Base-by-base conservation (phyloP, 768 basidiomycete genomes). In the Gloeopeniophorella convolvens region DNA sequence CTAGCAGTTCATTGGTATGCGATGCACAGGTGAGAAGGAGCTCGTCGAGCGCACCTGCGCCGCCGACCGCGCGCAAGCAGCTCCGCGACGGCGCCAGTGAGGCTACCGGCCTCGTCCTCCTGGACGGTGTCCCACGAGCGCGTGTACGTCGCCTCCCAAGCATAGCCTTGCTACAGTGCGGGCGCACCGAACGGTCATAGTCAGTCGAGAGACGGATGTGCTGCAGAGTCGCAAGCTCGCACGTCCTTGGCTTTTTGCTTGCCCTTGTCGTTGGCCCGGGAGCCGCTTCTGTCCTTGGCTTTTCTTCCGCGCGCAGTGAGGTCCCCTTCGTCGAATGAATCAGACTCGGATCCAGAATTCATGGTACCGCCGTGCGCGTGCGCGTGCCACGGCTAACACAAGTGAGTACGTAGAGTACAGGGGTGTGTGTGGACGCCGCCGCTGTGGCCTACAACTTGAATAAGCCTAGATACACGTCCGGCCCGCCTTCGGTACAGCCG, bases 51-150 rank as follows among this genome's bases (percentile, higher is more conserved):
- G 56, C 55, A 87, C 93, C 95, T 77, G 62, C 88, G 76, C 48
- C 95, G 78, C 53, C 94, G 73, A 4, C 88, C 83, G 57, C 91
- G 73, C 8, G 94, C 89, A 70, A 98, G 78, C 60, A 89, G 74
- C 57, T 90, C 89, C 59, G 93, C 83, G 5, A 99, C 93, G 2
- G 92, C 87, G 1, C 83, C 79, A 51, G 94, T 89, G 55, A 99
- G 66, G 63, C 89, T 94, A 1, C 96, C 96, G 0, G 76, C 78
- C 62, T 93, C 95, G 65, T 98, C 96, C 65, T 98, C 95, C 63
- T 94, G 89, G 0, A 98, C 92, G 0, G 86, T 88, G 60, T 98
- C 96, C 96, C 96, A 99, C 40, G 90, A 89, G 32, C 93, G 83
- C 28, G 87, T 82, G 63, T 93, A 97, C 3, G 86, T 85, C 1